phyloP scores from a whole-genome alignment of 2,329 filamentous ascomycete genomes.

The Beauveria australis region DNA sequence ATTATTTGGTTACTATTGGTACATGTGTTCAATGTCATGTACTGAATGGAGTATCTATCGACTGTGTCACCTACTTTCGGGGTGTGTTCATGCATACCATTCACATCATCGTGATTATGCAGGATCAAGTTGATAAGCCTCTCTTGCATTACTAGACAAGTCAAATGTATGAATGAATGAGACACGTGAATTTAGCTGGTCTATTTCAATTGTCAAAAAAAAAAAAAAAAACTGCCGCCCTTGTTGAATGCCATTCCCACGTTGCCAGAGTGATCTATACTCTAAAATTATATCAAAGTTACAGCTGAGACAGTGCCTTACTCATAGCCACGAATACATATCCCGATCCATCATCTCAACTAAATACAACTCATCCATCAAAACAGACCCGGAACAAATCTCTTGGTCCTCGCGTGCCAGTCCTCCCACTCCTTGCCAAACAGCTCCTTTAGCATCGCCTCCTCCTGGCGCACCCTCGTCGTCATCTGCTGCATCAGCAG shows the following conservation, averaged over 20 bases:
- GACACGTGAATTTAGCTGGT: too few relatives aligned
- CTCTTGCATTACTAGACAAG: too few relatives aligned
- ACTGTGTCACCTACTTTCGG: too few relatives aligned
- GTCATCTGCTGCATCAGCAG: background rate
- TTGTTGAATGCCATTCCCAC: background rate
- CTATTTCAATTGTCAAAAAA: too few relatives aligned
- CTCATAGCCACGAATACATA: background rate
- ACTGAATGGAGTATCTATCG: too few relatives aligned
- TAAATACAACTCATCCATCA: background rate
- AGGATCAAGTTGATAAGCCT: too few relatives aligned
- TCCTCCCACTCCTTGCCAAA: constrained; percentile 9
- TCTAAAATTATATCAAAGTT: background rate
- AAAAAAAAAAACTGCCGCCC: too few relatives aligned
- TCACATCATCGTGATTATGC: too few relatives aligned
- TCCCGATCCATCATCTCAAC: background rate
- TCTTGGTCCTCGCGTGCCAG: constrained; percentile 2
- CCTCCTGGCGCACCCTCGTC: background rate
- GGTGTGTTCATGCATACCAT: too few relatives aligned
- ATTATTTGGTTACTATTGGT: too few relatives aligned
- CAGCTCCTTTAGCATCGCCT: constrained; percentile 8
- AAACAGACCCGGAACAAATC: background rate
- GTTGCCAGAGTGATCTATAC: background rate
- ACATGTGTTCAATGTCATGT: too few relatives aligned
- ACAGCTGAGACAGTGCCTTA: background rate
- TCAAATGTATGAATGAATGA: too few relatives aligned